Conservation (phyloP, 1,139 yeast species). For the Yamadazyma sp. region DNA sequence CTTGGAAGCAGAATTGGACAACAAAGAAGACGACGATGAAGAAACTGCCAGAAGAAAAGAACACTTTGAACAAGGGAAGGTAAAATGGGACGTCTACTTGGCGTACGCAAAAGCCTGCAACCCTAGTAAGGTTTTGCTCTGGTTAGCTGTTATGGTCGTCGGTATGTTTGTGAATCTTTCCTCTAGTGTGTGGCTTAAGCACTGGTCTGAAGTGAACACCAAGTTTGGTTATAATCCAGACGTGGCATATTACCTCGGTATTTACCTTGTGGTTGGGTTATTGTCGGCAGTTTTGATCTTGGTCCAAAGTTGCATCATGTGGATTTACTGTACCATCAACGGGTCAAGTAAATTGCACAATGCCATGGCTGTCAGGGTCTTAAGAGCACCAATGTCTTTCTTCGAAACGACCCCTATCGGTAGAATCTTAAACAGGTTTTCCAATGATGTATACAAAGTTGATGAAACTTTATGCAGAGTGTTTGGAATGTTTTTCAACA, state of each 20-base stretch:
- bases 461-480: slow-evolving; percentile 31
- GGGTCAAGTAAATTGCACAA: slow-evolving; percentile 37
- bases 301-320: slow-evolving; percentile 27
- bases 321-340: slow-evolving; percentile 31
- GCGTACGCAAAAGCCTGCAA: slow-evolving; percentile 38
- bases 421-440: slow-evolving; percentile 37
- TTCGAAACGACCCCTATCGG: slow-evolving; percentile 45
- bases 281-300: slow-evolving; percentile 27
- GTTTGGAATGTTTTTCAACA: slow-evolving; percentile 69
- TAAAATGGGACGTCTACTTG: slow-evolving; percentile 29
- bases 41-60: slow-evolving; percentile 19
- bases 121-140: slow-evolving; percentile 24
- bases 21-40: slow-evolving; percentile 7
- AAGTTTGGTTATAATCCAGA: slow-evolving; percentile 23
- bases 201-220: slow-evolving; percentile 37
- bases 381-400: slow-evolving; percentile 43
- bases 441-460: slow-evolving; percentile 36
- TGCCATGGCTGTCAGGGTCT: slow-evolving; percentile 32
- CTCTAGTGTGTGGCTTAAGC: slow-evolving; percentile 31
- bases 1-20: slow-evolving; percentile 3
- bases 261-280: slow-evolving; percentile 29
- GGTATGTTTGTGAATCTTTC: slow-evolving; percentile 22
- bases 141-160: slow-evolving; percentile 22
- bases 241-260: slow-evolving; percentile 23
- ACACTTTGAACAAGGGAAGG: slow-evolving; percentile 28